These are phyloP conservation scores for Lactarius deliciosus DNA, from an alignment of 768 basidiomycete genomes.

Conservation along the genomic window DNA sequence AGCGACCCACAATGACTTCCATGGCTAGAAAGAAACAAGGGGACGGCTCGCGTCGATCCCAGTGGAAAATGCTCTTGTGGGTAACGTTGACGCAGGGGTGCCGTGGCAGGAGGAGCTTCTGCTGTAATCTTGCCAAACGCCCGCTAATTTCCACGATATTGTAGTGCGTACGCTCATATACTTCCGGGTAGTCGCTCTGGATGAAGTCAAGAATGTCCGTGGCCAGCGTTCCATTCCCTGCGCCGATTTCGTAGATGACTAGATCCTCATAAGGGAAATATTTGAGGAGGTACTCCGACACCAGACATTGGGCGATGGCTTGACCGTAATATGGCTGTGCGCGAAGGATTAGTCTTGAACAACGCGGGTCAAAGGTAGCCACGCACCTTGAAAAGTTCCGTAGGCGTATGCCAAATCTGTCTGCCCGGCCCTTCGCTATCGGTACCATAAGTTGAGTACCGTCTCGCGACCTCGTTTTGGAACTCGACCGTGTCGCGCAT, in stretches of 20 bases:
- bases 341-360: constrained; percentile 20
- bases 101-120: constrained; percentile 54
- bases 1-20: constrained; percentile 82
- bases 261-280: constrained; percentile 97
- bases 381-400: constrained; percentile 92
- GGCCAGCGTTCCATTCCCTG: constrained; percentile 95
- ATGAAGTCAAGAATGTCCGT: constrained; percentile 83
- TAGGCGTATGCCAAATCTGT: constrained; percentile 99
- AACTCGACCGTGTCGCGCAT: constrained; percentile 74
- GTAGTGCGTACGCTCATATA: constrained; percentile 91
- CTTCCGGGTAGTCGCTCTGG: constrained; percentile 75
- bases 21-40: constrained; percentile 93
- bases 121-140: constrained; percentile 72
- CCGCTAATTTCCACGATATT: constrained; percentile 93
- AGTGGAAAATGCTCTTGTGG: constrained; percentile 84
- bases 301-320: constrained; percentile 84
- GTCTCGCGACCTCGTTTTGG: constrained; percentile 72
- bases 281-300: constrained; percentile 89
- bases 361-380: constrained; percentile 3
- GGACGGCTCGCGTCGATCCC: constrained; percentile 69
- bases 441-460: constrained; percentile 70
- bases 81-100: constrained; percentile 70
- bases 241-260: constrained; percentile 95
- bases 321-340: constrained; percentile 90
- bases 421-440: constrained; percentile 70